These are phyloP conservation scores for Exutisphaerella laricina DNA, from an alignment of 2,329 filamentous ascomycete genomes.

Conservation along the genomic window DNA sequence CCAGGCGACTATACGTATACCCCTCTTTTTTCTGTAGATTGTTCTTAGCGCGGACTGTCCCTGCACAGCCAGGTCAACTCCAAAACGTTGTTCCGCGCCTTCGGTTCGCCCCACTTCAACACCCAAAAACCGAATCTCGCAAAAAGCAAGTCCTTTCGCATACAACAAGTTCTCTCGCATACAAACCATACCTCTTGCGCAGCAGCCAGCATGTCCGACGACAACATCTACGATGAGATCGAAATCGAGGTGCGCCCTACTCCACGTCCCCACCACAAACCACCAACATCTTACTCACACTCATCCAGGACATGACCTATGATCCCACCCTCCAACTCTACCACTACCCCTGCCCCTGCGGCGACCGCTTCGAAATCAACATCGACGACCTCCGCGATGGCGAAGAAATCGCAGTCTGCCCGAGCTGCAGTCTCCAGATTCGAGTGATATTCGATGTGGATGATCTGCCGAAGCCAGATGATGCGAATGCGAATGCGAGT, in stretches of 20 bases:
- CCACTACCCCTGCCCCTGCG: slow-evolving; percentile 32
- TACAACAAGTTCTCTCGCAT: too few species aligned
- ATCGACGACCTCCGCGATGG: slow-evolving; percentile 80
- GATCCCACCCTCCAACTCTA: slow-evolving; percentile 79
- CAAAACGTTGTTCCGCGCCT: too few species aligned
- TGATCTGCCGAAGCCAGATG: slow-evolving; percentile 47
- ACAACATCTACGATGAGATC: slow-evolving; percentile 84
- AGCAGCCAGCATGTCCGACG: too few species aligned
- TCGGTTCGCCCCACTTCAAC: too few species aligned
- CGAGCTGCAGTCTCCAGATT: slow-evolving; percentile 96
- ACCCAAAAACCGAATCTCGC: too few species aligned
- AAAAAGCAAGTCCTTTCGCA: too few species aligned
- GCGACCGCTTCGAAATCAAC: slow-evolving; percentile 89
- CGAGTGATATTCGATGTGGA: slow-evolving; percentile 79
- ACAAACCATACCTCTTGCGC: too few species aligned
- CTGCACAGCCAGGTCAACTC: too few species aligned
- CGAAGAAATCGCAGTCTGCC: slow-evolving; percentile 92
- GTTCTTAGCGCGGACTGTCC: too few species aligned
- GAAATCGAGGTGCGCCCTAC: slow-evolving; percentile 72
- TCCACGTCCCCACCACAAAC: background rate
- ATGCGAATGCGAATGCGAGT: slow-evolving; percentile 15
- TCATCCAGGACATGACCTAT: slow-evolving; percentile 72
- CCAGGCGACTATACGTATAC: too few species aligned
- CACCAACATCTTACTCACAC: background rate
- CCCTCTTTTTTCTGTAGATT: too few species aligned